Percentiles rank a stretch among this genome's conserved stretches.
These are phyloP conservation scores for Ophiosphaerella korrae DNA, from an alignment of 2,329 filamentous ascomycete species.

Conservation along the genomic window DNA sequence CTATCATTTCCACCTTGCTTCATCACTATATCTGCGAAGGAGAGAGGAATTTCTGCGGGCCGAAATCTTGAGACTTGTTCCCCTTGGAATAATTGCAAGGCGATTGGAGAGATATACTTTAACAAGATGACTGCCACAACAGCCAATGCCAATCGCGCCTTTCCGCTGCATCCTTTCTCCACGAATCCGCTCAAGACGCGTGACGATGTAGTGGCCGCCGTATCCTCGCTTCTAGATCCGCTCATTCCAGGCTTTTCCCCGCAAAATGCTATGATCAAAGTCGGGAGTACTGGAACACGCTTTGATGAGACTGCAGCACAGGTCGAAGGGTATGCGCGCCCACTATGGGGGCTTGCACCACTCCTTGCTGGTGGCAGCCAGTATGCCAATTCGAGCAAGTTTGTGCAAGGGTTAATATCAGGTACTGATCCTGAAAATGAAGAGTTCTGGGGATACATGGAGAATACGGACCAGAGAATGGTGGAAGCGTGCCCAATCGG, in stretches of 20 bases:
- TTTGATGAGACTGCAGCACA: constrained; percentile 80
- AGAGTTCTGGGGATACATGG: constrained; percentile 78
- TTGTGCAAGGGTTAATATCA: constrained; percentile 71
- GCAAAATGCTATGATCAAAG: constrained; percentile 66
- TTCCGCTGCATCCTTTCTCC: constrained; percentile 49
- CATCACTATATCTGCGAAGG: background rate
- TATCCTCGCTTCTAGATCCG: constrained; percentile 67
- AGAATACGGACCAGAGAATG: constrained; percentile 81
- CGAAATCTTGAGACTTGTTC: background rate
- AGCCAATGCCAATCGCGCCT: constrained; percentile 50
- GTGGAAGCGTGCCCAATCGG: constrained; percentile 83
- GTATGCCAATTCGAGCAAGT: constrained; percentile 68
- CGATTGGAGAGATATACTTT: background rate
- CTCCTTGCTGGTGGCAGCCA: constrained; percentile 70
- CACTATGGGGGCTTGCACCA: constrained; percentile 75
- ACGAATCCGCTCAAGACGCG: constrained; percentile 49
- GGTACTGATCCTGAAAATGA: constrained; percentile 72
- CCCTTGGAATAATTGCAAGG: background rate
- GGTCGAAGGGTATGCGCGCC: constrained; percentile 75
- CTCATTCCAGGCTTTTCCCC: constrained; percentile 75
- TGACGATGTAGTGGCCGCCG: constrained; percentile 50
- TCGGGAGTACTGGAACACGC: constrained; percentile 73
- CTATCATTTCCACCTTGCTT: background rate
- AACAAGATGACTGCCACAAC: constrained; percentile 34
- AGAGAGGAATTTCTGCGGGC: background rate